Evolutionary conservation across 352 stramenopile genomes (phyloP).

Genomic region (Phytophthora hybrid): DNA sequence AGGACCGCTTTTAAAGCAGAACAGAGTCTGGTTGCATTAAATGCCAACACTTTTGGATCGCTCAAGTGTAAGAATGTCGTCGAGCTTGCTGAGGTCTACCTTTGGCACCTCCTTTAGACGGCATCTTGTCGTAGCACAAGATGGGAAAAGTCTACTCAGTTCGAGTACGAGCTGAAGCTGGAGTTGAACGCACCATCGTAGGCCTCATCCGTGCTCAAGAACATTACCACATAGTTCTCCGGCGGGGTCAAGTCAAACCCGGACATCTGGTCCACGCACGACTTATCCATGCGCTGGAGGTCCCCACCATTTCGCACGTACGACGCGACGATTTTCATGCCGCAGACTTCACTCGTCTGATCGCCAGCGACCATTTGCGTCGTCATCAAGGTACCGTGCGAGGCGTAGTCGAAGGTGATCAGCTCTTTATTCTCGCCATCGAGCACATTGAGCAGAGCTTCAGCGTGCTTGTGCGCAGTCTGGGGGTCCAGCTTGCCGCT

Average conservation of each 20-base stretch:
- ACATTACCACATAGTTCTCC: neutral
- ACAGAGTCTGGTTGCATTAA: no score
- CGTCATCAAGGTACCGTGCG: slow-evolving; percentile 24
- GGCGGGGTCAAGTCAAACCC: slow-evolving; percentile 35
- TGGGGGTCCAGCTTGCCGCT: slow-evolving; percentile 52
- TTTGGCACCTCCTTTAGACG: no score
- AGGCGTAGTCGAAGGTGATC: slow-evolving; percentile 51
- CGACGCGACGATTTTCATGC: slow-evolving; percentile 43
- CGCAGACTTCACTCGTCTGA: slow-evolving; percentile 32
- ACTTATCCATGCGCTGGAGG: slow-evolving; percentile 40
- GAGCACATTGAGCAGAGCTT: slow-evolving; percentile 36
- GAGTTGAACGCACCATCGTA: slow-evolving; percentile 38
- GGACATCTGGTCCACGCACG: slow-evolving; percentile 40
- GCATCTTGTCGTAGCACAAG: no score
- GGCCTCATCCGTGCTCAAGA: slow-evolving; percentile 41
- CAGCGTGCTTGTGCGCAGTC: slow-evolving; percentile 52
- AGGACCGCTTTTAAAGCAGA: no score
- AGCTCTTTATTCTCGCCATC: slow-evolving; percentile 45
- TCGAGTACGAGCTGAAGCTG: neutral
- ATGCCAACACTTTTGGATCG: no score
- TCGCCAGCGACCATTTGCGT: slow-evolving; percentile 22
- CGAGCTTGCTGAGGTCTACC: no score
- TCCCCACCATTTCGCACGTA: slow-evolving; percentile 43
- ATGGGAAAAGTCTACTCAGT: no score
- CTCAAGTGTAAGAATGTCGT: no score